Percentiles rank a stretch among this genome's conserved stretches.
Evolutionary conservation across 768 basidiomycete genomes (phyloP).

Genomic region (Amanita polypyramis): DNA sequence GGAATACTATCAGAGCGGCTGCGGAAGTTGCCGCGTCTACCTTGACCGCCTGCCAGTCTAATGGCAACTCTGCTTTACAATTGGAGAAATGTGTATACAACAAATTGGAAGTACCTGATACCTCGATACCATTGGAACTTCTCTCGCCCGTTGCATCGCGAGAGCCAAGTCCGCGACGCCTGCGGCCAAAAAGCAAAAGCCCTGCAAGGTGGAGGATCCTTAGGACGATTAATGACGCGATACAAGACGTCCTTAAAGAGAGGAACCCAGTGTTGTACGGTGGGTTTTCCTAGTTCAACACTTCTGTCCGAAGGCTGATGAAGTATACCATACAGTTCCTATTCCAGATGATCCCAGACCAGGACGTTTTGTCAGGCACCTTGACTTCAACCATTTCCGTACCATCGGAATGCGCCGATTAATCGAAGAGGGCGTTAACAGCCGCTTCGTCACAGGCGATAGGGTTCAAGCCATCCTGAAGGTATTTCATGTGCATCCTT

Average conservation of each 20-base stretch:
- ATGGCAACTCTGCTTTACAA: constrained; percentile 33
- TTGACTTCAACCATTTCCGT: constrained; percentile 95
- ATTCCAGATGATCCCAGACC: constrained; percentile 60
- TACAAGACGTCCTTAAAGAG: constrained; percentile 57
- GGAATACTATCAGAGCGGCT: constrained; percentile 55
- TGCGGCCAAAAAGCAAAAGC: constrained; percentile 68
- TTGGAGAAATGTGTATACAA: constrained; percentile 55
- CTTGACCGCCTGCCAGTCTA: constrained; percentile 25
- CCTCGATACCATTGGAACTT: constrained; percentile 62
- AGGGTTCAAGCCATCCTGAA: constrained; percentile 72
- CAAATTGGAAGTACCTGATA: constrained; percentile 50
- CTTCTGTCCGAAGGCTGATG: not conserved
- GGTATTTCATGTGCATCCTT: constrained; percentile 25
- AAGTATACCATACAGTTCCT: constrained; percentile 38
- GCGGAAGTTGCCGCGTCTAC: constrained; percentile 46
- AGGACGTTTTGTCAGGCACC: constrained; percentile 71
- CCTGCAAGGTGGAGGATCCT: constrained; percentile 80
- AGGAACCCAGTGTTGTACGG: constrained; percentile 65
- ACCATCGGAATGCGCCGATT: constrained; percentile 94
- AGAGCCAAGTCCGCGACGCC: constrained; percentile 70
- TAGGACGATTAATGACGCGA: constrained; percentile 68
- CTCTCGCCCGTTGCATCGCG: constrained; percentile 75
- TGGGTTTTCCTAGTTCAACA: constrained; percentile 21
- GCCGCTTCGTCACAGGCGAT: constrained; percentile 88
- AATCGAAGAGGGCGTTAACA: constrained; percentile 79